Percentiles rank a stretch among this genome's conserved stretches.
Evolutionary conservation across 1,139 yeast species (phyloP).

Genomic region (Zygoascus sp.): DNA sequence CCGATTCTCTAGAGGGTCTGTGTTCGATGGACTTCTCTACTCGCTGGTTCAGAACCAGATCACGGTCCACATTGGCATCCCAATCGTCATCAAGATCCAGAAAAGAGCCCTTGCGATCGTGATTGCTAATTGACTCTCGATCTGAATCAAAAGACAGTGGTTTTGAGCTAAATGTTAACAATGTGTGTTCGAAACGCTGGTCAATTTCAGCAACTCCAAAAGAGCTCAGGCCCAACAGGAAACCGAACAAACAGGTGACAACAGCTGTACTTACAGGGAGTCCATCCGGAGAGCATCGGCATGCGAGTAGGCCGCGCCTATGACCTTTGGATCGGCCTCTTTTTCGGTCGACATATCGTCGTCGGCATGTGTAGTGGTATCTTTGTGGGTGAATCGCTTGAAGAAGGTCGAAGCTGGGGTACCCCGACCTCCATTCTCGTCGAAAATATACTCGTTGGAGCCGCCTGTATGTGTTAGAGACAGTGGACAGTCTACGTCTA

Average conservation of each 20-base stretch:
- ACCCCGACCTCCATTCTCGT: slow-evolving; percentile 65
- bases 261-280: slow-evolving; percentile 15
- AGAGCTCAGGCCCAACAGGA: no score
- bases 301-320: slow-evolving; percentile 44
- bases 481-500: no score
- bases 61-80: slow-evolving; percentile 77
- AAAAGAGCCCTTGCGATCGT: slow-evolving; percentile 23
- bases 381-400: slow-evolving; percentile 43
- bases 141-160: neutral
- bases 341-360: neutral
- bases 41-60: slow-evolving; percentile 35
- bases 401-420: slow-evolving; percentile 57
- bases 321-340: slow-evolving; percentile 27
- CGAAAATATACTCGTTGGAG: slow-evolving; percentile 58
- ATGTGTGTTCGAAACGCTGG: no score
- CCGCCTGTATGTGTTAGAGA: slow-evolving; percentile 22
- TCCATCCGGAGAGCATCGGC: slow-evolving; percentile 30
- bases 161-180: no score
- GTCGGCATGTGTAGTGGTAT: neutral
- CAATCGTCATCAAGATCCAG: slow-evolving; percentile 81
- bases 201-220: no score
- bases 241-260: no score
- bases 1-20: slow-evolving; percentile 21
- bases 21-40: slow-evolving; percentile 35
- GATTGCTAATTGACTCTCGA: neutral